Evolutionary conservation across 805 yeast genomes (phyloP).

Genomic region (Candida methanosorbosa): DNA sequence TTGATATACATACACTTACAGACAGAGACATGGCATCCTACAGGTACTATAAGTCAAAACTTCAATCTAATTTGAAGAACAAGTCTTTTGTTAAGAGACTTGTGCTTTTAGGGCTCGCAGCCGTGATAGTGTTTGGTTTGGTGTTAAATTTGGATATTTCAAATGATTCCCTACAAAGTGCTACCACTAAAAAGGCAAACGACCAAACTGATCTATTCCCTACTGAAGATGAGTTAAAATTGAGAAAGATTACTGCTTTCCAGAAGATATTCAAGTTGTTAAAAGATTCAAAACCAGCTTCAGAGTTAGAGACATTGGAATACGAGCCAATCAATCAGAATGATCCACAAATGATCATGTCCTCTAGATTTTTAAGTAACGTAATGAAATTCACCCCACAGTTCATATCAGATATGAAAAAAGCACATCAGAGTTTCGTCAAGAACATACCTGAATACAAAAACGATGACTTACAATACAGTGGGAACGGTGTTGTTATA

Average conservation of each 20-base stretch:
- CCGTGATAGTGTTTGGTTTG: no score
- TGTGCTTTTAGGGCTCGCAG: no score
- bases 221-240: constrained; percentile 2
- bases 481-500: constrained; percentile 54
- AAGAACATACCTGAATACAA: constrained; percentile 27
- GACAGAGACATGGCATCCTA: constrained; percentile 2
- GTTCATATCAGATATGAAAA: constrained; percentile 20
- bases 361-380: constrained; percentile 5
- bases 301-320: constrained; percentile 10
- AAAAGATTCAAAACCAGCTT: constrained; percentile 12
- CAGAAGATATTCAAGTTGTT: constrained; percentile 12
- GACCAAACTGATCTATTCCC: no score
- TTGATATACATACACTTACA: no score
- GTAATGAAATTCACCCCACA: constrained; percentile 11
- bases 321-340: constrained; percentile 4
- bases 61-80: background rate
- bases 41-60: background rate
- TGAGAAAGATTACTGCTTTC: constrained; percentile 12
- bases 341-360: constrained; percentile 1
- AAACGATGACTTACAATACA: constrained; percentile 1
- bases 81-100: no score
- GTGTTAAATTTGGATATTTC: no score
- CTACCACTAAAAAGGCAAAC: no score
- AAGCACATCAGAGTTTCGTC: constrained; percentile 24
- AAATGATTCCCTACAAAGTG: no score